Base-by-base conservation (phyloP, 225 moss, liverwort and hornwort genomes). In the Polytrichum commune region DNA sequence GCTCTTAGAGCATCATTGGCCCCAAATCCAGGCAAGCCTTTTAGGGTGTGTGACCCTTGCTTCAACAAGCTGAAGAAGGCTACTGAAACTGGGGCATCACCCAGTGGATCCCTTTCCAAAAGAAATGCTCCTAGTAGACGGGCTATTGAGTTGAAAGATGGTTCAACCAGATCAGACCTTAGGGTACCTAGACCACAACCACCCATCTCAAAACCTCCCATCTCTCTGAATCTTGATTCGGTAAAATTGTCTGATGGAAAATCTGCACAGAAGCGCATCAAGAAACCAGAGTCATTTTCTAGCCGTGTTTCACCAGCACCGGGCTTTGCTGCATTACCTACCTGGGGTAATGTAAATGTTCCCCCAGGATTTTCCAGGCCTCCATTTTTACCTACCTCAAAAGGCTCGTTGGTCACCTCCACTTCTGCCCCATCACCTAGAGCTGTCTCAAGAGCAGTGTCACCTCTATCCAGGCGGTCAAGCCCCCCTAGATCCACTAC, bases 401-500 rank as follows among this genome's bases (percentile, higher is more conserved):
- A 87, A 70, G 76, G 78, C 6, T 38, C 81, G 25, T 61, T 79
- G 57, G 77, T 78, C 46, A 68, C 87, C 35, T 66, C 88, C 7
- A 88, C 69, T 80, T 75, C 90, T 1, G 78, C 81, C 29, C 72
- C 85, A 54, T 81, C 89, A 75, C 84, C 89, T 38, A 86, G 88
- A 54, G 84, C 89, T 24, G 82, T 87, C 60, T 91, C 93, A 20
- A 84, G 98, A 77, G 90, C 98, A 20, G 90, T 90, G 60, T 98
- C 98, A 46, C 98, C 98, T 65, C 77, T 98, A 64, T 90, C 90
- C 19, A 84, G 95, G 78, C 88, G 93, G 72, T 82, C 87, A 24
- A 98, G 98, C 76, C 98, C 98, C 26, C 95, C 98, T 29, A 84
- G 98, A 53, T 93, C 98, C 20, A 93, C 98, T 27, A 98, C 98